These are phyloP conservation scores for Ustilago loliicola DNA, from an alignment of 1,284 basidiomycete genomes.

Conservation along the genomic window DNA sequence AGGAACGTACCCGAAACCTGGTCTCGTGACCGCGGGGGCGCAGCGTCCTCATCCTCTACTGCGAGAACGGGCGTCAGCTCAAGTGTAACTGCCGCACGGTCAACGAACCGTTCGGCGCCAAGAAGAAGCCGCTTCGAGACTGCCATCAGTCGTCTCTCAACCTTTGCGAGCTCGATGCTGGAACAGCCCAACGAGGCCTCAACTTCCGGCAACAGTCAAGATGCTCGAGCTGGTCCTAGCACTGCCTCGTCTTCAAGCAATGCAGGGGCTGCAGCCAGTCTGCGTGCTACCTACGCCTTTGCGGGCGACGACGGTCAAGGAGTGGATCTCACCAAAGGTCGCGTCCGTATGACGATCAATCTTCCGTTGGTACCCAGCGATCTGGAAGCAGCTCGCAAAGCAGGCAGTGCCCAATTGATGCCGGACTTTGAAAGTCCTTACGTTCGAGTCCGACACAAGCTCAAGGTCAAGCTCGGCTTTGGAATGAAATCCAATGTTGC, in stretches of 20 bases:
- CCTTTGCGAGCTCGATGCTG: constrained; percentile 63
- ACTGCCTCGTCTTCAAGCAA: background rate
- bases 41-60: background rate
- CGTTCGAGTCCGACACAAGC: constrained; percentile 67
- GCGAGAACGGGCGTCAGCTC: constrained; percentile 21
- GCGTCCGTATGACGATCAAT: constrained; percentile 68
- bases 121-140: constrained; percentile 48
- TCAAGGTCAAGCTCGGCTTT: constrained; percentile 69
- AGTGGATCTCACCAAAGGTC: constrained; percentile 61
- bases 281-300: constrained; percentile 66
- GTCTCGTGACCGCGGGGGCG: background rate
- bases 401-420: constrained; percentile 58
- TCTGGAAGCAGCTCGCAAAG: constrained; percentile 32
- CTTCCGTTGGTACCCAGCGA: constrained; percentile 61
- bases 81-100: constrained; percentile 15
- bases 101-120: constrained; percentile 9
- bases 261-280: constrained; percentile 19
- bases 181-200: constrained; percentile 41
- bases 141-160: constrained; percentile 62
- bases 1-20: background rate
- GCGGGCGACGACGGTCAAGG: constrained; percentile 65
- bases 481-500: constrained; percentile 54
- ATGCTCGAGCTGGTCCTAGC: constrained; percentile 4
- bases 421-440: constrained; percentile 69
- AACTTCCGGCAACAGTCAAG: background rate